Evolutionary conservation across 257 asterid genomes (phyloP).

Genomic region (Przewalskia tangutica): DNA sequence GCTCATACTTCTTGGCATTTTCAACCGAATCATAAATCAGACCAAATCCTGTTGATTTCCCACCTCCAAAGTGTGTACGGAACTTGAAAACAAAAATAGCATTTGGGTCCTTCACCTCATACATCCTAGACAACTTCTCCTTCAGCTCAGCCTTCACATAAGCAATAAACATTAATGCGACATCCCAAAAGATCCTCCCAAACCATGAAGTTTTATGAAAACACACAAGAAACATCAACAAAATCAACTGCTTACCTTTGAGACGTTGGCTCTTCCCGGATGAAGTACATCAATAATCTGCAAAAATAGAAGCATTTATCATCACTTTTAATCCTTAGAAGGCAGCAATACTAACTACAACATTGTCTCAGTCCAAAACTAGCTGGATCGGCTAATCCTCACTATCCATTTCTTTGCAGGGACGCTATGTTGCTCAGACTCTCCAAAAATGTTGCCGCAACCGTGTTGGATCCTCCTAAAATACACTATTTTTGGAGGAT

Average conservation of each 20-base stretch:
- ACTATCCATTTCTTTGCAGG: background rate
- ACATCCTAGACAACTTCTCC: conserved; percentile 13
- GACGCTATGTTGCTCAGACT: background rate
- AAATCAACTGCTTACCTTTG: conserved; percentile 9
- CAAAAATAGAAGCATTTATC: background rate
- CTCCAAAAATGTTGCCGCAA: background rate
- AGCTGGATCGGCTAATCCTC: background rate
- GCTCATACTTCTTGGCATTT: conserved; percentile 17
- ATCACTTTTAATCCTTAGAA: background rate
- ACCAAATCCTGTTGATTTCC: conserved; percentile 19
- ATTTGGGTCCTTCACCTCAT: conserved; percentile 14
- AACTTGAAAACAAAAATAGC: conserved; percentile 17
- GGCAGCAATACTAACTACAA: background rate
- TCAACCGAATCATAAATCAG: conserved; percentile 14
- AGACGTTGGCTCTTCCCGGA: conserved; percentile 18
- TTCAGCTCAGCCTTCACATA: conserved; percentile 8
- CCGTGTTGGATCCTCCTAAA: no score
- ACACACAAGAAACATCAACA: background rate
- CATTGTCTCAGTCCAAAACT: background rate
- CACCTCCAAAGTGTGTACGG: conserved; percentile 15
- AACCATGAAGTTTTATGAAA: background rate
- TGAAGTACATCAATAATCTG: conserved; percentile 15
- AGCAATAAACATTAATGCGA: background rate
- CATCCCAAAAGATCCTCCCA: background rate
- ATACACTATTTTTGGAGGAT: no score